phyloP scores from a whole-genome alignment of 805 yeast species.

The Yarrowia porcina region DNA sequence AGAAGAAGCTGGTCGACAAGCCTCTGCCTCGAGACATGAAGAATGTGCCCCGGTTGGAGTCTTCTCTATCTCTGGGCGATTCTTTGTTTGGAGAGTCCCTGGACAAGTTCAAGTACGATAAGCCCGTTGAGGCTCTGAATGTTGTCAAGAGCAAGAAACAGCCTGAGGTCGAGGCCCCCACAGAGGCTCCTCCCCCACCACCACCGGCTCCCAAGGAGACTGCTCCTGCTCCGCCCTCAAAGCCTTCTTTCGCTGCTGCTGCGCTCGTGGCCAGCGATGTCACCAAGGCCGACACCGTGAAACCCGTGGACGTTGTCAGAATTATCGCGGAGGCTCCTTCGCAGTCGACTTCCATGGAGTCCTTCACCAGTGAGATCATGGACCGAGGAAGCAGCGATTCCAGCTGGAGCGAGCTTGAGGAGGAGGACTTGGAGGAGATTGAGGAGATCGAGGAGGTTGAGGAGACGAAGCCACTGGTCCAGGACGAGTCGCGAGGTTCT shows the following conservation, averaged over 20 bases:
- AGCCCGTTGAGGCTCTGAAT: not conserved
- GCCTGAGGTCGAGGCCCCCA: not conserved
- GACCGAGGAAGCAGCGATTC: slow-evolving; percentile 11
- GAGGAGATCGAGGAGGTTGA: not conserved
- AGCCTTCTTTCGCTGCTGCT: slow-evolving; percentile 16
- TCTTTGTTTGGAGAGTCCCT: slow-evolving; percentile 11
- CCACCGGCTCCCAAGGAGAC: not conserved
- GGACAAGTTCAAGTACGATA: slow-evolving; percentile 16
- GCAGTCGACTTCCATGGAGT: slow-evolving; percentile 16
- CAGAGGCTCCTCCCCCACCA: not conserved
- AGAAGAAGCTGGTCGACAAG: not conserved
- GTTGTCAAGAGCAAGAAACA: not conserved
- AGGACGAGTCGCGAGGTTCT: not conserved
- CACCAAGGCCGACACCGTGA: not conserved
- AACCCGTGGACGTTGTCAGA: not conserved
- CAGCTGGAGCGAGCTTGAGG: slow-evolving; percentile 3
- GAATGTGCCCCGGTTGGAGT: not conserved
- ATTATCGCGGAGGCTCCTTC: not conserved
- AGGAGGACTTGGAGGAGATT: not conserved
- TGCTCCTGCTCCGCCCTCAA: not conserved
- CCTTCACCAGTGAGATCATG: slow-evolving; percentile 8
- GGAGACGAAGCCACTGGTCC: not conserved
- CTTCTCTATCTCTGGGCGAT: slow-evolving; percentile 1
- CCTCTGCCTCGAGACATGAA: not conserved
- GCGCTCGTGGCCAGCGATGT: not conserved